phyloP scores from a whole-genome alignment of 805 yeast genomes.

The Metahyphopichia silvanorum region DNA sequence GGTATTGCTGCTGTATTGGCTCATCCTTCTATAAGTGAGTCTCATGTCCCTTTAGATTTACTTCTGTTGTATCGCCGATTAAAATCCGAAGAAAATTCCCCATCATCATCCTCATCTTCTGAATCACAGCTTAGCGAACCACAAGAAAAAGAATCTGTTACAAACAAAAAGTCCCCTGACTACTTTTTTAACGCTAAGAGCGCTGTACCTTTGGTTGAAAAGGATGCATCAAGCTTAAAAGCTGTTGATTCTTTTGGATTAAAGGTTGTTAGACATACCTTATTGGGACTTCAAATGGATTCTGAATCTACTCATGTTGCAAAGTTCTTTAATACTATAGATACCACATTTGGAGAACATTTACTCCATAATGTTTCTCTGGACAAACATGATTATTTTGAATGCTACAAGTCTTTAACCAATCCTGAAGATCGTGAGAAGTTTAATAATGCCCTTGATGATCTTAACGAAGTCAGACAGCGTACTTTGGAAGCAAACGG shows the following conservation, averaged over 20 bases:
- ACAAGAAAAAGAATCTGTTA: background rate
- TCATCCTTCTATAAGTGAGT: constrained; percentile 16
- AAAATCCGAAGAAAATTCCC: constrained; percentile 6
- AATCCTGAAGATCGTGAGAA: constrained; percentile 39
- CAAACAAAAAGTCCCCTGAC: constrained; percentile 19
- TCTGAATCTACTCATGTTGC: constrained; percentile 17
- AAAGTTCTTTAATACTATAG: constrained; percentile 24
- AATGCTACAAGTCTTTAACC: constrained; percentile 52
- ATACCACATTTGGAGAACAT: constrained; percentile 21
- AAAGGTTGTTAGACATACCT: constrained; percentile 72
- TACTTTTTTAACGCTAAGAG: constrained; percentile 27
- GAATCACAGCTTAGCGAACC: background rate
- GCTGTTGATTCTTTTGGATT: constrained; percentile 78
- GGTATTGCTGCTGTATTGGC: constrained; percentile 36
- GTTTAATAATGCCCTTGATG: constrained; percentile 68
- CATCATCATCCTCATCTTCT: background rate
- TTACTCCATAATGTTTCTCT: constrained; percentile 27
- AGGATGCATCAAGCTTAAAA: constrained; percentile 51
- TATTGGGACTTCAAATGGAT: constrained; percentile 42
- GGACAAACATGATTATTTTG: constrained; percentile 59
- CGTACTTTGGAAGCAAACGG: constrained; percentile 72
- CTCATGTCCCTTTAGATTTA: constrained; percentile 35
- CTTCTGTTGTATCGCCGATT: constrained; percentile 26
- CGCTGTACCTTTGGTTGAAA: constrained; percentile 41
- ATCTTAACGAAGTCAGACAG: constrained; percentile 75